Conservation (phyloP, 768 basidiomycete genomes). For the Phylloporus rhodoxanthus region DNA sequence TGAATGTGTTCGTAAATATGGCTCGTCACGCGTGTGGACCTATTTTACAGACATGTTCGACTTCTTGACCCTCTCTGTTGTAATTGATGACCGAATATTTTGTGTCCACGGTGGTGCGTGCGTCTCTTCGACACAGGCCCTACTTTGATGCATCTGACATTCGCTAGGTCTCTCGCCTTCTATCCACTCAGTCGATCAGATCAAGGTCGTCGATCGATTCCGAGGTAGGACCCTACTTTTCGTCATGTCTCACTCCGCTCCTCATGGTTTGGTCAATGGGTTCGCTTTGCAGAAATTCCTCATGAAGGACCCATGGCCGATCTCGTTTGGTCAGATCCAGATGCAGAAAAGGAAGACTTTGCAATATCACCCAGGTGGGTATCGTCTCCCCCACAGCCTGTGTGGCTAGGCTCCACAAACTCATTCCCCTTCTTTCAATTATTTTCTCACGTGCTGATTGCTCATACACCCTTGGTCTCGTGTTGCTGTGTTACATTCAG, state of each 20-base stretch:
- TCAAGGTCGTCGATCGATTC: conserved; percentile 98
- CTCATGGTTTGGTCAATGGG: conserved; percentile 17
- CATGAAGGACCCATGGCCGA: conserved; percentile 99
- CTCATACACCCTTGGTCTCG: conserved; percentile 9
- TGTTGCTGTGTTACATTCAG: conserved; percentile 36
- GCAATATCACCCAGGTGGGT: conserved; percentile 93
- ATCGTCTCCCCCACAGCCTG: conserved; percentile 5
- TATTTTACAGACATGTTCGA: conserved; percentile 99
- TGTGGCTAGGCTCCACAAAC: conserved; percentile 8
- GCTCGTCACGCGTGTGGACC: conserved; percentile 93
- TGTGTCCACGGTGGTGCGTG: conserved; percentile 92
- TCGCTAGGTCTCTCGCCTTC: conserved; percentile 85
- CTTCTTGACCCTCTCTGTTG: conserved; percentile 93
- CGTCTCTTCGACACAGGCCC: neutral
- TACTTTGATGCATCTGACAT: conserved; percentile 4
- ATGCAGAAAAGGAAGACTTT: conserved; percentile 98
- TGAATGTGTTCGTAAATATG: conserved; percentile 97
- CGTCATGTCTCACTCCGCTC: conserved; percentile 17
- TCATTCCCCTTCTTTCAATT: conserved; percentile 5
- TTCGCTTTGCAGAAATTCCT: conserved; percentile 71
- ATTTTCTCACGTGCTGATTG: conserved; percentile 7
- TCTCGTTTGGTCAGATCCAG: conserved; percentile 99
- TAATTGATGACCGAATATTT: conserved; percentile 98
- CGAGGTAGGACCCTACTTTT: conserved; percentile 53
- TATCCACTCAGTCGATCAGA: conserved; percentile 98